These are phyloP conservation scores for Solanum rostratum DNA, from an alignment of 257 asterid species.

Conservation along the genomic window DNA sequence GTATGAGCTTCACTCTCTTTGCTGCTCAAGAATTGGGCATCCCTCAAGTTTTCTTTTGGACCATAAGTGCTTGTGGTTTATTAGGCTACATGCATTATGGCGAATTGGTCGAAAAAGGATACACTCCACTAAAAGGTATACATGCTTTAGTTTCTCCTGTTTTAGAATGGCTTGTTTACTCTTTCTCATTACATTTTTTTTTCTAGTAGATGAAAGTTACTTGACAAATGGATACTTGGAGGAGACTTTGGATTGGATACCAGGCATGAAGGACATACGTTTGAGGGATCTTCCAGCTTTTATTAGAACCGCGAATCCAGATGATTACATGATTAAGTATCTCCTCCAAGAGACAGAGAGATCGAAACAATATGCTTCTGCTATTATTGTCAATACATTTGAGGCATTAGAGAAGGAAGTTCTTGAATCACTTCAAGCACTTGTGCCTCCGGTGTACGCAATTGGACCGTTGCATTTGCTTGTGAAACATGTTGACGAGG, in stretches of 20 bases:
- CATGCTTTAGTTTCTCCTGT: not conserved
- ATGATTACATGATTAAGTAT: not conserved
- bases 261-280: slow-evolving; percentile 2
- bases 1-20: not conserved
- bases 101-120: not conserved
- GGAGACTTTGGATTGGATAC: not conserved
- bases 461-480: not conserved
- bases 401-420: not conserved
- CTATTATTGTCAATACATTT: not conserved
- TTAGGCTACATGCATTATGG: not conserved
- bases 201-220: not conserved
- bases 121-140: slow-evolving; percentile 3
- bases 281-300: slow-evolving; percentile 4
- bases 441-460: not conserved
- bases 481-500: not conserved
- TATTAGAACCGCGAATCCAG: not conserved
- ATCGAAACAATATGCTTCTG: not conserved
- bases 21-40: slow-evolving; percentile 10
- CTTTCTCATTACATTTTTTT: not conserved
- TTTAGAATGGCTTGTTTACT: not conserved
- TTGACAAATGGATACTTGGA: slow-evolving; percentile 9
- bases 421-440: not conserved
- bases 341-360: not conserved
- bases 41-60: not conserved
- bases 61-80: slow-evolving; percentile 2